Evolutionary conservation across 306 rosid genomes (phyloP).

Genomic region (Castanopsis chinensis): DNA sequence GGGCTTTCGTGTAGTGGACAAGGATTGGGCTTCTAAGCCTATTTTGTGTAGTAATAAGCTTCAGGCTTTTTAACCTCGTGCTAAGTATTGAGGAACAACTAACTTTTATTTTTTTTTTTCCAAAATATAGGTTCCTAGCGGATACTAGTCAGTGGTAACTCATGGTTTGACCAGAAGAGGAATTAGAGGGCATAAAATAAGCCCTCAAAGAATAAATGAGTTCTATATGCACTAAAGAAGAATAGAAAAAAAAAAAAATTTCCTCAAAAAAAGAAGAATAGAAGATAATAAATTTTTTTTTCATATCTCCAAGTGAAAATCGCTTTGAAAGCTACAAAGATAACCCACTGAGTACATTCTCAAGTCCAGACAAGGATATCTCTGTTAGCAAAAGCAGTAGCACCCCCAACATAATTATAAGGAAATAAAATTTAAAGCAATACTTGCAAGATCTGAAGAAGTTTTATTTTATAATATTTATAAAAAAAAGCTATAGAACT

Average conservation of each 20-base stretch:
- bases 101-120: too few relatives aligned
- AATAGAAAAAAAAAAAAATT: too few relatives aligned
- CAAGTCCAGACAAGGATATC: slow-evolving; percentile 52
- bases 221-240: neutral
- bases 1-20: too few relatives aligned
- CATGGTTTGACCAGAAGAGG: too few relatives aligned
- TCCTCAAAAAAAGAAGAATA: neutral
- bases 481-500: neutral
- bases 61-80: too few relatives aligned
- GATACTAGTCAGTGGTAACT: too few relatives aligned
- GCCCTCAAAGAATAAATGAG: neutral
- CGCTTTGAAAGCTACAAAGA: slow-evolving; percentile 86
- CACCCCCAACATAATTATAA: slow-evolving; percentile 62
- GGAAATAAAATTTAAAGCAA: slow-evolving; percentile 3
- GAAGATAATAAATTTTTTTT: slow-evolving; percentile 35
- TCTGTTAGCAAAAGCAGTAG: slow-evolving; percentile 82
- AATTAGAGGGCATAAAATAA: too few relatives aligned
- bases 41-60: too few relatives aligned
- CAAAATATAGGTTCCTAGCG: too few relatives aligned
- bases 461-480: too few relatives aligned
- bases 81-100: too few relatives aligned
- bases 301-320: slow-evolving; percentile 91
- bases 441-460: neutral
- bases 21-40: too few relatives aligned
- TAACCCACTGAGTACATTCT: slow-evolving; percentile 80